Evolutionary conservation across 345 rosid species (phyloP).

Genomic region (Sisymbrium irio): DNA sequence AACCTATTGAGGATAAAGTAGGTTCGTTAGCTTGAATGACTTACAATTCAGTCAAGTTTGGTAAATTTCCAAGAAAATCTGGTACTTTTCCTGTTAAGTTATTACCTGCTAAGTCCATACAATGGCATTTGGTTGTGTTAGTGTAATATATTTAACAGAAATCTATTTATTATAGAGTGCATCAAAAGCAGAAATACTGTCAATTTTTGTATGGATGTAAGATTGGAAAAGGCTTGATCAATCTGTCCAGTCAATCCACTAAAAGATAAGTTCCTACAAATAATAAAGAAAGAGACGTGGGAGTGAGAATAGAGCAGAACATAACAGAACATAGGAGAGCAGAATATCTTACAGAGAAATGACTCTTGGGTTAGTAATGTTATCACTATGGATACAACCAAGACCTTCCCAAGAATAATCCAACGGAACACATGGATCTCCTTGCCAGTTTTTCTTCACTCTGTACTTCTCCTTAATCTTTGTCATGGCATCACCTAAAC

Average conservation of each 20-base stretch:
- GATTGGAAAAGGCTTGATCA: slow-evolving; percentile 26
- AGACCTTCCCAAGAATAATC: slow-evolving; percentile 40
- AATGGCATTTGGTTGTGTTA: background rate
- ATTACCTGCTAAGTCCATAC: slow-evolving; percentile 58
- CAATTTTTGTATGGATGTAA: slow-evolving; percentile 33
- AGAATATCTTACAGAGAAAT: slow-evolving; percentile 28
- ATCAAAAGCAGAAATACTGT: slow-evolving; percentile 18
- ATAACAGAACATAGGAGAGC: background rate
- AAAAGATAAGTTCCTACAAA: slow-evolving; percentile 32
- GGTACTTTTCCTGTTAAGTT: slow-evolving; percentile 46
- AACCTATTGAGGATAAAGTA: too few relatives aligned
- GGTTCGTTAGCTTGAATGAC: slow-evolving; percentile 9
- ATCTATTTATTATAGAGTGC: too few relatives aligned
- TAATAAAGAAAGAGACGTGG: background rate
- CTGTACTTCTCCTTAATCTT: slow-evolving; percentile 36
- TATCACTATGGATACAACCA: slow-evolving; percentile 29
- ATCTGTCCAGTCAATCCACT: slow-evolving; percentile 36
- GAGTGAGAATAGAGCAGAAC: background rate
- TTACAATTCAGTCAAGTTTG: slow-evolving; percentile 43
- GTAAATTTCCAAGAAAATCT: slow-evolving; percentile 33
- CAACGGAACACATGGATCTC: slow-evolving; percentile 50
- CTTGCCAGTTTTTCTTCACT: slow-evolving; percentile 48
- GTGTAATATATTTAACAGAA: background rate
- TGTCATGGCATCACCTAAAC: slow-evolving; percentile 38
- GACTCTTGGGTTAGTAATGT: slow-evolving; percentile 24